Evolutionary conservation across 2,329 filamentous ascomycete genomes (phyloP).

Genomic region (Aspergillus terreus): DNA sequence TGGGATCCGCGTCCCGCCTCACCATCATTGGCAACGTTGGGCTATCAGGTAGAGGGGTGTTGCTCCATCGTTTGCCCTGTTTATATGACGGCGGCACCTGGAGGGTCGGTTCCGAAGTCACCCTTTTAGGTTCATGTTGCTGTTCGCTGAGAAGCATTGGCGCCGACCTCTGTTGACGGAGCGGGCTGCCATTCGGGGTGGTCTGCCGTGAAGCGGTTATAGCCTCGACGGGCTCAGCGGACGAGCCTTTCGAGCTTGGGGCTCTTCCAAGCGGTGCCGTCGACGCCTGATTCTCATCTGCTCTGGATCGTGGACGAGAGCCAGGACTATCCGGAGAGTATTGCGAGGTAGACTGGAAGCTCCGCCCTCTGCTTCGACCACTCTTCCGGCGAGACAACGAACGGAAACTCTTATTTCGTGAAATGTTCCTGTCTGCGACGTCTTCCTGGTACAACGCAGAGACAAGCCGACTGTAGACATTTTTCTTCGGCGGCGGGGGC

Average conservation of each 20-base stretch:
- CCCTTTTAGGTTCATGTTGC: conserved; percentile 7
- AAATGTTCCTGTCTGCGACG: conserved; percentile 40
- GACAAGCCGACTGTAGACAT: conserved; percentile 27
- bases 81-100: conserved; percentile 28
- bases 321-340: neutral
- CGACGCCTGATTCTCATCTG: neutral
- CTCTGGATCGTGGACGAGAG: neutral
- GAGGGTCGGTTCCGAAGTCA: neutral
- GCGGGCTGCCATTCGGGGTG: neutral
- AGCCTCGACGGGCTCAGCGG: conserved; percentile 2
- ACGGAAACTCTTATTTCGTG: conserved; percentile 6
- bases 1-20: conserved; percentile 5
- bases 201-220: neutral
- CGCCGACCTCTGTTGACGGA: conserved; percentile 30
- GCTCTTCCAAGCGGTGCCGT: neutral
- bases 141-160: conserved; percentile 25
- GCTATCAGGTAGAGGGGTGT: conserved; percentile 31
- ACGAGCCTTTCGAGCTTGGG: neutral
- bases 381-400: neutral
- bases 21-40: conserved; percentile 28
- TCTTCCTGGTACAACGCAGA: conserved; percentile 40
- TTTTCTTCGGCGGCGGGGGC: conserved; percentile 19
- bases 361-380: no score
- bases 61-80: conserved; percentile 29
- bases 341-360: no score